Evolutionary conservation across 1,284 basidiomycete genomes (phyloP).

Genomic region (Naganishia albida): DNA sequence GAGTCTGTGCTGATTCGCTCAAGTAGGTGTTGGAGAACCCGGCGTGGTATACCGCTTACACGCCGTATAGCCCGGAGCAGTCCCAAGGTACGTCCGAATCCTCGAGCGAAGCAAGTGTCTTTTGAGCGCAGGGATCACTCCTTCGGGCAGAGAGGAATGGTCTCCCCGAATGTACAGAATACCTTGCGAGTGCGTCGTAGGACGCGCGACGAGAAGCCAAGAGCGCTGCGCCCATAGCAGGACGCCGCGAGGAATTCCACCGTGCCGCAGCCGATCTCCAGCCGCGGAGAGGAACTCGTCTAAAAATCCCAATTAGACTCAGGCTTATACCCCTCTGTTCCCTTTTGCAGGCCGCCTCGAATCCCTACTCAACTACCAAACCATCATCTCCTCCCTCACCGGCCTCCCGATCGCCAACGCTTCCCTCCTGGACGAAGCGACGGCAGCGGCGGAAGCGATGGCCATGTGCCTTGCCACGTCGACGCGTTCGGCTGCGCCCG

Average conservation of each 20-base stretch:
- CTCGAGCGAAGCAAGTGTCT: too few relatives aligned
- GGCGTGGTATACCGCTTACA: slow-evolving; percentile 97
- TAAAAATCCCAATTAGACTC: too few relatives aligned
- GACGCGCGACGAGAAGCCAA: too few relatives aligned
- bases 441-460: slow-evolving; percentile 83
- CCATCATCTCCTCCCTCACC: slow-evolving; percentile 92
- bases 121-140: too few relatives aligned
- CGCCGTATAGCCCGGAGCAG: slow-evolving; percentile 63
- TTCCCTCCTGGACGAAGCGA: slow-evolving; percentile 86
- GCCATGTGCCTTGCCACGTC: slow-evolving; percentile 53
- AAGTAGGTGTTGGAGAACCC: slow-evolving; percentile 88
- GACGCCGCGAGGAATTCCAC: too few relatives aligned
- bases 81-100: slow-evolving; percentile 47
- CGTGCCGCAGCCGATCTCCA: too few relatives aligned
- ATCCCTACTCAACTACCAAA: slow-evolving; percentile 95
- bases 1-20: background rate
- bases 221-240: too few relatives aligned
- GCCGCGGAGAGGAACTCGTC: too few relatives aligned
- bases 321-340: background rate
- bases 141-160: too few relatives aligned
- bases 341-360: slow-evolving; percentile 94
- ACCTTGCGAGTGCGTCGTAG: too few relatives aligned
- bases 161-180: too few relatives aligned
- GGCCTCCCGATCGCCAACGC: slow-evolving; percentile 94
- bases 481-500: slow-evolving; percentile 38